Conservation (phyloP, 2,329 filamentous ascomycete genomes). For the Sclerotinia borealis region DNA sequence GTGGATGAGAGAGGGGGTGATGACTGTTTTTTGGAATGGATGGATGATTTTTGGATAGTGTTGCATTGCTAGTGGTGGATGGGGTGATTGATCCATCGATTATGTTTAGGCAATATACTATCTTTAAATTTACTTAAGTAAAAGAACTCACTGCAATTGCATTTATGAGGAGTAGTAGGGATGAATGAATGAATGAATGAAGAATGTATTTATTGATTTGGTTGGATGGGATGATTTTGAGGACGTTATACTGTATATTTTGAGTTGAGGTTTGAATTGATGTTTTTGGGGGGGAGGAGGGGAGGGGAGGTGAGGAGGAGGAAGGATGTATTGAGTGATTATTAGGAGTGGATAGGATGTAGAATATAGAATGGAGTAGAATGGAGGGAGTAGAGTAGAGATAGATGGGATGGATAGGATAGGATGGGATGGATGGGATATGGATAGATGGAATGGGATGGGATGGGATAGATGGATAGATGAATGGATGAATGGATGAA, state of each 20-base stretch:
- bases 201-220: neutral
- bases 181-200: neutral
- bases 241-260: too few relatives aligned
- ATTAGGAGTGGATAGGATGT: too few relatives aligned
- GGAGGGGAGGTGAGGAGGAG: neutral
- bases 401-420: too few relatives aligned
- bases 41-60: neutral
- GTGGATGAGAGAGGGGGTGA: neutral
- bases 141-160: neutral
- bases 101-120: neutral
- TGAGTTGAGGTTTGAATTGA: neutral
- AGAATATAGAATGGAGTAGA: too few relatives aligned
- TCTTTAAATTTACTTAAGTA: too few relatives aligned
- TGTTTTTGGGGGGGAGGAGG: neutral
- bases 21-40: too few relatives aligned
- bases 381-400: too few relatives aligned
- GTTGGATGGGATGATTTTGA: neutral
- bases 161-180: neutral
- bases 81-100: neutral
- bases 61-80: neutral
- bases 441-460: too few relatives aligned
- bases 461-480: too few relatives aligned
- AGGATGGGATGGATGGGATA: too few relatives aligned
- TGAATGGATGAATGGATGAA: too few relatives aligned
- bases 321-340: neutral